These are phyloP conservation scores for Alternaria longipes DNA, from an alignment of 2,329 filamentous ascomycete species.

Conservation along the genomic window DNA sequence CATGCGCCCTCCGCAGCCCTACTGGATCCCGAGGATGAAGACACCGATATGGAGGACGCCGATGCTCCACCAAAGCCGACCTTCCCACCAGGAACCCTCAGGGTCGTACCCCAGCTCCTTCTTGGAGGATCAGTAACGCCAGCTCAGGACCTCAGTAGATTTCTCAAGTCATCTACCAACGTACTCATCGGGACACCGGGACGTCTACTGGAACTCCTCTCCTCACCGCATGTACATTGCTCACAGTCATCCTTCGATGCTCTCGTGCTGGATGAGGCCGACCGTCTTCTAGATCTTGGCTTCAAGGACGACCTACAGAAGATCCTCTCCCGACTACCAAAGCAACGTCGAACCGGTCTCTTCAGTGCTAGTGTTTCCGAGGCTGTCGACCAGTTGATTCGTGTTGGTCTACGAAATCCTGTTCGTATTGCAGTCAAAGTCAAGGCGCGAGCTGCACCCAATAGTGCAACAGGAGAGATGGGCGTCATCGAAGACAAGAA, in stretches of 20 bases:
- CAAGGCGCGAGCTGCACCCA: slow-evolving; percentile 59
- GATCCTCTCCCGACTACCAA: slow-evolving; percentile 84
- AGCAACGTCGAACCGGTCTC: slow-evolving; percentile 89
- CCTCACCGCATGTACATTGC: slow-evolving; percentile 86
- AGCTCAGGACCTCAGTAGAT: slow-evolving; percentile 85
- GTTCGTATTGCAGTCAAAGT: slow-evolving; percentile 96
- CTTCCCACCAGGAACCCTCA: slow-evolving; percentile 60
- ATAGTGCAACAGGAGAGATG: slow-evolving; percentile 54
- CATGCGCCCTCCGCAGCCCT: slow-evolving; percentile 79
- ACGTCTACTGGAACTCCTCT: slow-evolving; percentile 84
- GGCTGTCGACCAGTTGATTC: slow-evolving; percentile 90
- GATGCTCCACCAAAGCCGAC: slow-evolving; percentile 50
- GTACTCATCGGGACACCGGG: slow-evolving; percentile 91
- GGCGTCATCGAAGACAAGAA: slow-evolving; percentile 80
- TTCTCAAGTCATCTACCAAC: slow-evolving; percentile 85
- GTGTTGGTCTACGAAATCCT: slow-evolving; percentile 90
- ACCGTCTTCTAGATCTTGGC: slow-evolving; percentile 88
- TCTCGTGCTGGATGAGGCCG: slow-evolving; percentile 92
- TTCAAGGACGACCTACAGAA: slow-evolving; percentile 91
- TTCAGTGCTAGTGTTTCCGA: slow-evolving; percentile 98
- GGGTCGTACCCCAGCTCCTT: slow-evolving; percentile 79
- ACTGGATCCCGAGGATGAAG: slow-evolving; percentile 63
- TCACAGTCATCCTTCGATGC: slow-evolving; percentile 90
- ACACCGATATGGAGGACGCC: slow-evolving; percentile 53
- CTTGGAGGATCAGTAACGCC: slow-evolving; percentile 83